Evolutionary conservation across 352 stramenopile species (phyloP), one percentile per base, ranked within the genome.

Genomic region (Globisporangium alternatum): DNA sequence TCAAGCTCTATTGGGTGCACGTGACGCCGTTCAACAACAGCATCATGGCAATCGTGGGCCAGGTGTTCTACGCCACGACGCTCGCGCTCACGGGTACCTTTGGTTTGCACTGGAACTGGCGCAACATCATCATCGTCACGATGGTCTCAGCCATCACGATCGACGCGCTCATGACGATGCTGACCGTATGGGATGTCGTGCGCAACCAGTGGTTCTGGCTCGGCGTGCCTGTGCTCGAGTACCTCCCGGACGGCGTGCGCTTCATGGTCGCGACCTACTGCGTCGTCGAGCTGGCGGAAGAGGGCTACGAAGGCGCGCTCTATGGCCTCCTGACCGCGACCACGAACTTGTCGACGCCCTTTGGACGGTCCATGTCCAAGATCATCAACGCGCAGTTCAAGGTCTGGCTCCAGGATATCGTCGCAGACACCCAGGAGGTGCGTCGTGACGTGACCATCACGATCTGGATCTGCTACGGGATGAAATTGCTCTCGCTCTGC

Each of bases 131-230:
- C 33, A 56, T 69, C 8, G 37, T 74, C n/a, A 85, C 74, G 2
- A 69, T 83, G 37, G 60, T 84, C 39, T 67, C 70, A 6, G 75
- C 70, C 3, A 62, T 89, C 25, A 13, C 68, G 0, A 70, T 81
- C 3, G 80, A 89, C 35, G 72, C 60, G 19, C 60, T 83, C 31
- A 78, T 84, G 69, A 88, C 75, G 28, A 81, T 88, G 68, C 44
- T 86, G 1, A 77, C 78, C 5, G 75, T 76, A 2, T 89, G 80
- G 77, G 62, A 78, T 30, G 55, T 86, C 15, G 57, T 80, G 35
- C 77, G 80, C 47, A 87, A 72, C 57, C 80, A 85, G 51, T 89
- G 77, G 76, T 83, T 89, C 60, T 89, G 74, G 77, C 77, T 84
- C 17, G 77, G 76, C 28, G 76, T 87, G 15, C 77, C 77, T 0